These are phyloP conservation scores for Hondaea fermentalgiana DNA, from an alignment of 108 stramenopile genomes.

Conservation along the genomic window DNA sequence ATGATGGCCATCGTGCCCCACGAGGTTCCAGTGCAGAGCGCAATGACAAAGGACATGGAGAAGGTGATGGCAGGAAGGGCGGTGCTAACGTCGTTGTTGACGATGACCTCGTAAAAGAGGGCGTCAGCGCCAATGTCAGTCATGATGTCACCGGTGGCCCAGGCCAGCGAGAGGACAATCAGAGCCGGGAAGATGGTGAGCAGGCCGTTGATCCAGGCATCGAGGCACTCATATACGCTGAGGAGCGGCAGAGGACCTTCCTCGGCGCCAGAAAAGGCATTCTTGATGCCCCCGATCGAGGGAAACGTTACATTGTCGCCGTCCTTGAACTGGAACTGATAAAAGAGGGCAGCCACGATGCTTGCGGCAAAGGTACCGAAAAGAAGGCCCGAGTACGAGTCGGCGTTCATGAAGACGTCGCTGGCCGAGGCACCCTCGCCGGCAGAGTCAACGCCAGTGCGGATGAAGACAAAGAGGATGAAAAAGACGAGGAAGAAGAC, in stretches of 20 bases:
- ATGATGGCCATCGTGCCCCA: constrained; percentile 71
- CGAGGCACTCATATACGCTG: constrained; percentile 31
- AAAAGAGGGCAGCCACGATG: constrained; percentile 37
- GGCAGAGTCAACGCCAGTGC: constrained; percentile 33
- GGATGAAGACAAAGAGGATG: constrained; percentile 51
- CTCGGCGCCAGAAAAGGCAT: not conserved
- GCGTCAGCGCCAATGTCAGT: constrained; percentile 45
- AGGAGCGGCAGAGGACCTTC: constrained; percentile 26
- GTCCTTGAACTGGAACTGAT: constrained; percentile 47
- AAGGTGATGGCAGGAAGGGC: constrained; percentile 57
- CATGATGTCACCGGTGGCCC: constrained; percentile 59
- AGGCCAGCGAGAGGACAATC: constrained; percentile 47
- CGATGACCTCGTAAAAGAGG: constrained; percentile 37
- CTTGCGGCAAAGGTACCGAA: constrained; percentile 55
- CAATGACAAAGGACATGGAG: constrained; percentile 53
- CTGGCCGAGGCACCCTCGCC: constrained; percentile 35
- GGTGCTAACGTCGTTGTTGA: constrained; percentile 34
- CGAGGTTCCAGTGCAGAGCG: constrained; percentile 56
- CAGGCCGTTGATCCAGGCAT: constrained; percentile 46
- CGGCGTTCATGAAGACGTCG: constrained; percentile 46
- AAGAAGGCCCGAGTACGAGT: constrained; percentile 52
- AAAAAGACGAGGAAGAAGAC: constrained; percentile 45
- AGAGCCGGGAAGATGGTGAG: constrained; percentile 40
- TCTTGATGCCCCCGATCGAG: not conserved
- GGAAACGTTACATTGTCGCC: constrained; percentile 7